Base-by-base conservation (phyloP, 495 filamentous ascomycete species). In the Venustampulla echinocandica region DNA sequence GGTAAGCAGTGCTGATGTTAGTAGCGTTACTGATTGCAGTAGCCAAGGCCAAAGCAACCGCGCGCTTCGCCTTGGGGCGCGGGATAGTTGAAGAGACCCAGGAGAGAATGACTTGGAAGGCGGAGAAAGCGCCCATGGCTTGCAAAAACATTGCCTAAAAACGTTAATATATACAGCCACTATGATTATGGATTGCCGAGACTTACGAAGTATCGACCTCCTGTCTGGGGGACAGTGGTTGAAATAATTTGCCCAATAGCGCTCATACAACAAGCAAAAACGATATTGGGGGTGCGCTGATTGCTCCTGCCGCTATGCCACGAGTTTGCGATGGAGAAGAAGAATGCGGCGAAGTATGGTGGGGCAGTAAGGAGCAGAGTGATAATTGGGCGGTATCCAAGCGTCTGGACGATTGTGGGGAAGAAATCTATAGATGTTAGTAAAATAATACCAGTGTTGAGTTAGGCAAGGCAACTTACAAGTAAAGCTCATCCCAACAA, bases 1-100 rank as follows among this genome's bases (percentile, higher is more conserved):
- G 65, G 58, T 78, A 79, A 32, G 69, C 65, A 13, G 71, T 71
- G 54, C 75, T 79, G 35, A 79, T 73, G 45, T 68, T 75, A 2
- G 65, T 67, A 17, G 64, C 56, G 56, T 79, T 77, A 1, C 69
- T 69, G 36, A 76, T 59, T 45, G 72, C 73, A 51, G 76, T 79
- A 33, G 69, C 68, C 44, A 79, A 75, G 21, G 73, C 70, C 11
- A 81, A 58, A 11, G 66, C 59, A 9, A 64, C 69, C 6, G 74
- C 70, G 15, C 73, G 67, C 60, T 76, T 78, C 35, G 72, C 74
- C 7, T 68, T 54, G 0, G 74, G 71, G 4, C 75, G 66, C 1
- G 70, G 69, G 23, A 76, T 67, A 14, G 70, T 74, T 42, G 68
- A 66, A 10, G 68, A 67, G 1, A 73, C 64, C 76, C 75, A 80